These are phyloP conservation scores for Cryptosporidium sp. DNA, from an alignment of 169 alveolate genomes.

Conservation along the genomic window DNA sequence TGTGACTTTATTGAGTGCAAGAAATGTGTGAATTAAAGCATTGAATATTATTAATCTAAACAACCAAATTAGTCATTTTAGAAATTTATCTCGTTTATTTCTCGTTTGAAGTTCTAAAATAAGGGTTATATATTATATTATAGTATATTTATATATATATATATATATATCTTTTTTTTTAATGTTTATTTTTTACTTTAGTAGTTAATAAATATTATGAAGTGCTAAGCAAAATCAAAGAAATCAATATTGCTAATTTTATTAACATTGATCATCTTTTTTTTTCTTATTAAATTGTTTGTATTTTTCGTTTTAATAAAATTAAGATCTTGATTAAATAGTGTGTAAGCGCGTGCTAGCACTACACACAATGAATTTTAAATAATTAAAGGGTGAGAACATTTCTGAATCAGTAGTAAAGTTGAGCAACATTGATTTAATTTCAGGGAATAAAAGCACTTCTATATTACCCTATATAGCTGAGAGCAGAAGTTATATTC, in stretches of 20 bases:
- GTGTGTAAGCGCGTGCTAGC: slow-evolving; percentile 56
- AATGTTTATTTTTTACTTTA: too few species aligned
- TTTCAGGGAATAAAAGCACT: background rate
- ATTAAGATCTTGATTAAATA: slow-evolving; percentile 10
- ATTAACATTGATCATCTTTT: too few species aligned
- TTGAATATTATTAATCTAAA: background rate
- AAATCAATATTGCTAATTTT: background rate
- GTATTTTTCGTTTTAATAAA: background rate
- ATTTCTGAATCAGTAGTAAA: background rate
- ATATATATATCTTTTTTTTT: too few species aligned
- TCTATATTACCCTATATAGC: background rate
- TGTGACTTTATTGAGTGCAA: background rate
- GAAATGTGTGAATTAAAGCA: background rate
- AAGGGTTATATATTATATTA: background rate
- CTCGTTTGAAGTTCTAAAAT: background rate
- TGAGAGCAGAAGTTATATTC: too few species aligned
- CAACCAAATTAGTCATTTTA: background rate
- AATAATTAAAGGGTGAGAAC: background rate
- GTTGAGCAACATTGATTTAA: background rate
- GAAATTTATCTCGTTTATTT: background rate
- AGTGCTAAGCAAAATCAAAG: background rate
- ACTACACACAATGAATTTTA: slow-evolving; percentile 10
- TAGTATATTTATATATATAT: too few species aligned
- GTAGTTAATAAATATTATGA: too few species aligned
- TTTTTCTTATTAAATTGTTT: too few species aligned